phyloP scores from a whole-genome alignment of 345 rosid genomes.

The Litchi chinensis region DNA sequence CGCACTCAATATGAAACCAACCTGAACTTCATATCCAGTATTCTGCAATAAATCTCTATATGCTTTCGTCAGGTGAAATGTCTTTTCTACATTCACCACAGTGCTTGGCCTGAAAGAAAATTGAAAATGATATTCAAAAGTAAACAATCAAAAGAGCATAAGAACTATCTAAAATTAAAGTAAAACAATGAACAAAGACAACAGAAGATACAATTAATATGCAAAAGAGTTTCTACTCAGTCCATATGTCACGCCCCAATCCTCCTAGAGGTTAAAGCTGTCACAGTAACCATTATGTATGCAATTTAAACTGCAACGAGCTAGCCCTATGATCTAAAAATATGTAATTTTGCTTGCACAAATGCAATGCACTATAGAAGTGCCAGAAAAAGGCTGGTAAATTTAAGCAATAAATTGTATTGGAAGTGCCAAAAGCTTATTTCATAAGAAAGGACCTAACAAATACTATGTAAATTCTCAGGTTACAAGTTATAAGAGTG shows the following conservation, averaged over 20 bases:
- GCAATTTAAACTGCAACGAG: background rate
- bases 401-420: background rate
- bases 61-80: slow-evolving; percentile 29
- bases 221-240: too few relatives aligned
- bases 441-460: background rate
- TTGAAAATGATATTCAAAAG: background rate
- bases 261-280: background rate
- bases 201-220: too few relatives aligned
- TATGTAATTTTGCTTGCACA: background rate
- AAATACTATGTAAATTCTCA: background rate
- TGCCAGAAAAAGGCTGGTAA: background rate
- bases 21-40: slow-evolving; percentile 39
- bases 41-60: slow-evolving; percentile 24
- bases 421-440: background rate
- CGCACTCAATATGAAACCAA: slow-evolving; percentile 11
- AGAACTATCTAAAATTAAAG: background rate
- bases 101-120: slow-evolving; percentile 30
- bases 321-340: background rate
- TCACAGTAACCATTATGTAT: background rate
- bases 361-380: background rate
- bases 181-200: background rate
- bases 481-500: background rate
- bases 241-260: background rate
- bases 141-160: background rate
- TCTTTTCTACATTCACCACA: slow-evolving; percentile 28